A percentile compares a stretch with the other conserved stretches of the same genome.
Evolutionary conservation across 805 yeast species (phyloP).

Genomic region (Metschnikowia lunata): DNA sequence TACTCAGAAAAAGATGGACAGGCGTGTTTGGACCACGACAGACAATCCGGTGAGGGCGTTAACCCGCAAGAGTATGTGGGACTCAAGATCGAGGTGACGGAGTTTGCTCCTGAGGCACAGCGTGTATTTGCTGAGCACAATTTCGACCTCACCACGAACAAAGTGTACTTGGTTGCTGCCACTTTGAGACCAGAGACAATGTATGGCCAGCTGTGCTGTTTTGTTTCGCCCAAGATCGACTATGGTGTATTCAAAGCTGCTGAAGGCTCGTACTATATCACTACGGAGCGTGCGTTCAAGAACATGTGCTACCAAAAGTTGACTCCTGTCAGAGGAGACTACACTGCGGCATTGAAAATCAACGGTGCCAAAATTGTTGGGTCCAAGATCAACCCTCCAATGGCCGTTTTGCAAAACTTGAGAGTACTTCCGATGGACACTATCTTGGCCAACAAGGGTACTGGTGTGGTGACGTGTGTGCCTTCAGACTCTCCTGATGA

Average conservation of each 20-base stretch:
- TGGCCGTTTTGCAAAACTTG: constrained; percentile 62
- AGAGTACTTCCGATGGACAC: constrained; percentile 97
- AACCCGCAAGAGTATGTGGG: constrained; percentile 95
- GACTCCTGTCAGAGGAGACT: constrained; percentile 83
- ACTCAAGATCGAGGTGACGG: constrained; percentile 73
- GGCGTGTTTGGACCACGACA: constrained; percentile 99
- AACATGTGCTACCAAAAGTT: constrained; percentile 95
- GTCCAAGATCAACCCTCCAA: constrained; percentile 80
- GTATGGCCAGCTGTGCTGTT: constrained; percentile 98
- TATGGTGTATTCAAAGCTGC: constrained; percentile 92
- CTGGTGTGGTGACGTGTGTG: constrained; percentile 98
- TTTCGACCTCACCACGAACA: constrained; percentile 50
- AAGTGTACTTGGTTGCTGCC: constrained; percentile 85
- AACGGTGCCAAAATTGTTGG: constrained; percentile 79
- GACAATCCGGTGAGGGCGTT: constrained; percentile 95
- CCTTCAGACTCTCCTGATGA: constrained; percentile 99
- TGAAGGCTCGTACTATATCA: constrained; percentile 65
- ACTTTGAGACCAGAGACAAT: constrained; percentile 98
- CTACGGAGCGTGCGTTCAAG: constrained; percentile 93
- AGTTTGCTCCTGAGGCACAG: constrained; percentile 54
- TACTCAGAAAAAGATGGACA: constrained; percentile 98
- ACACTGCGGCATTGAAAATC: constrained; percentile 53
- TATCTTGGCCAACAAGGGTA: constrained; percentile 90
- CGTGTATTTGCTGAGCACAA: constrained; percentile 48
- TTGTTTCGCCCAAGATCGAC: constrained; percentile 89